Conservation (phyloP, 768 basidiomycete species). For the Mycena vulgaris region DNA sequence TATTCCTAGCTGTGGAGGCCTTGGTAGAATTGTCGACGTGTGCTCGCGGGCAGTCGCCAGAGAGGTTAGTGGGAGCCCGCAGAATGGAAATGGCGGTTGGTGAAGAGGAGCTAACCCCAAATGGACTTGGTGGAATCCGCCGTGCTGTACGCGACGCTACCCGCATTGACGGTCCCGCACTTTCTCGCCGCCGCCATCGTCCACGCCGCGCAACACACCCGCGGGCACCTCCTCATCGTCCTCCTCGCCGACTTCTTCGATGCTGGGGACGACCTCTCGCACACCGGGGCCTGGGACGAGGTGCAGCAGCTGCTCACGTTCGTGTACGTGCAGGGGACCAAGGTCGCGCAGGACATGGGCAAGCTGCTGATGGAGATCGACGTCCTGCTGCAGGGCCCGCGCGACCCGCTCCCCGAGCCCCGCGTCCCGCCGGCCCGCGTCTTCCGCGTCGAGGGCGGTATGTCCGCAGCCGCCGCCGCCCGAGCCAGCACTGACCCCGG, state of each 20-base stretch:
- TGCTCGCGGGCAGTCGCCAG: too few species aligned
- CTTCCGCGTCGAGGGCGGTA: conserved; percentile 66
- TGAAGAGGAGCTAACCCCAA: neutral
- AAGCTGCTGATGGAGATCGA: conserved; percentile 85
- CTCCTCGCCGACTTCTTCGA: conserved; percentile 77
- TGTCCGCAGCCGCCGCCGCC: conserved; percentile 31
- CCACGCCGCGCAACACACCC: conserved; percentile 63
- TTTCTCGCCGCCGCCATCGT: conserved; percentile 71
- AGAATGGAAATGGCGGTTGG: too few species aligned
- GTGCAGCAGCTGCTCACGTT: conserved; percentile 86
- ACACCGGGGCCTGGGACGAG: conserved; percentile 65
- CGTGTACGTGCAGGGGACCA: conserved; percentile 90
- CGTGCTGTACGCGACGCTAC: conserved; percentile 71
- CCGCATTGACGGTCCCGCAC: conserved; percentile 65
- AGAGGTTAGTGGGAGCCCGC: too few species aligned
- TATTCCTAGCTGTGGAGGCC: too few species aligned
- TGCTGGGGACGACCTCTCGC: conserved; percentile 52
- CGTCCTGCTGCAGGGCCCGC: conserved; percentile 77
- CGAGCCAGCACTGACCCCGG: conserved; percentile 2
- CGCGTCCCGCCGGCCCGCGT: conserved; percentile 63
- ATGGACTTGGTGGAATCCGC: conserved; percentile 43
- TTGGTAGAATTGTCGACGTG: too few species aligned
- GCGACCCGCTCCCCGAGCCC: conserved; percentile 59
- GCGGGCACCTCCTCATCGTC: conserved; percentile 70
- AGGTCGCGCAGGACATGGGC: conserved; percentile 75